phyloP scores from a whole-genome alignment of 441 rosid species.

The Aquilaria agallochum region DNA sequence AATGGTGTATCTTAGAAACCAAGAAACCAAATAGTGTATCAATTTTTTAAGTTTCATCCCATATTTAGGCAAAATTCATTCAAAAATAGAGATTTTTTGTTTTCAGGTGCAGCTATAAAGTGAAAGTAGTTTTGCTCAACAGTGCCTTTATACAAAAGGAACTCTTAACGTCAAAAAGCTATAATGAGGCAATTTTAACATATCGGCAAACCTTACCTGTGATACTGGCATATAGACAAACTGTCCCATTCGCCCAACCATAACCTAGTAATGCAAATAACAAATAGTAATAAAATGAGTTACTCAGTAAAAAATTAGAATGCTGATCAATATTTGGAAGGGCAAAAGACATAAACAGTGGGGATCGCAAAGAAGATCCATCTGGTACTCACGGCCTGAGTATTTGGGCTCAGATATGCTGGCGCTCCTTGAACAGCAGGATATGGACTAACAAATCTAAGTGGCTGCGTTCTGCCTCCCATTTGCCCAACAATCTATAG shows the following conservation, averaged over 20 bases:
- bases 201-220: constrained; percentile 46
- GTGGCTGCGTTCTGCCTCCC: constrained; percentile 52
- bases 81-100: too few species aligned
- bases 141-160: background rate
- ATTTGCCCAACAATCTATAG: constrained; percentile 47
- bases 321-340: constrained; percentile 3
- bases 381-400: constrained; percentile 50
- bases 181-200: constrained; percentile 7
- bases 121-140: background rate
- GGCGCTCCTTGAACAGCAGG: constrained; percentile 60
- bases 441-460: constrained; percentile 55
- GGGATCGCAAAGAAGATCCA: background rate
- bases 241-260: constrained; percentile 70
- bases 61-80: too few species aligned
- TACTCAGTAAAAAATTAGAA: constrained; percentile 1
- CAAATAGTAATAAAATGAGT: constrained; percentile 6
- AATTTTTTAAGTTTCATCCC: too few species aligned
- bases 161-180: constrained; percentile 12
- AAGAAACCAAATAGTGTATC: background rate
- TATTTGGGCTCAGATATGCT: constrained; percentile 48
- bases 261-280: constrained; percentile 42
- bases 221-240: constrained; percentile 63
- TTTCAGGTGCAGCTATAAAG: background rate
- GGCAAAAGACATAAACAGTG: background rate
- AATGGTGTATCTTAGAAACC: constrained; percentile 7